These are phyloP conservation scores for Fomitopsis pinicola DNA, from an alignment of 1,284 basidiomycete genomes.

Conservation along the genomic window DNA sequence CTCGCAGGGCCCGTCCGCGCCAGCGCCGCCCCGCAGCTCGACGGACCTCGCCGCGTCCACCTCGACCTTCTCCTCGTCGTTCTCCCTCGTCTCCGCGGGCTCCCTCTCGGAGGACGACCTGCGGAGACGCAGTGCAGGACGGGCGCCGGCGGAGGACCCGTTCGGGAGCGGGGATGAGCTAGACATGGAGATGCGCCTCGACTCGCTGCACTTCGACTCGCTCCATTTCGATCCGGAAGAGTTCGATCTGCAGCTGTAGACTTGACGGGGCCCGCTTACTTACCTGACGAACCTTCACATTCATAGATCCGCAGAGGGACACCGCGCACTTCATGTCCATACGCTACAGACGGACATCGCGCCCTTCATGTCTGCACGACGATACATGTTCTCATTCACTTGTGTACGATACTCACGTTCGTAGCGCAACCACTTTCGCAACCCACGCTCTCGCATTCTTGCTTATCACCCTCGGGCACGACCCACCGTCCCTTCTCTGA, in stretches of 20 bases:
- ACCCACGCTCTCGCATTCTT: not conserved
- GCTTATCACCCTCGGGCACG: not conserved
- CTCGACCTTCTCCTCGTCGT: not conserved
- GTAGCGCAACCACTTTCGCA: not conserved
- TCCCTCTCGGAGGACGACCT: slow-evolving; percentile 1
- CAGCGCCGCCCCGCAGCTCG: slow-evolving; percentile 3
- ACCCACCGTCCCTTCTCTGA: not conserved
- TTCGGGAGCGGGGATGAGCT: not conserved
- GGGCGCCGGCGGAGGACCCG: not conserved
- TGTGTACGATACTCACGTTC: not conserved
- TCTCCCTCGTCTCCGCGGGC: not conserved
- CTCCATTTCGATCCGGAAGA: slow-evolving; percentile 59
- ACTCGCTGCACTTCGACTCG: slow-evolving; percentile 65
- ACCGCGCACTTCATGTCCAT: not conserved
- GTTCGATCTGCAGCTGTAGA: slow-evolving; percentile 24
- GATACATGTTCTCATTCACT: not conserved
- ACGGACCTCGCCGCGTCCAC: not conserved
- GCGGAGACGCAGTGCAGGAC: not conserved
- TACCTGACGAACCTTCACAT: no score
- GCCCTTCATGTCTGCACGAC: slow-evolving; percentile 4
- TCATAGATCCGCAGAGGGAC: no score
- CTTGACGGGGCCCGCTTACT: not conserved
- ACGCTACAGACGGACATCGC: not conserved
- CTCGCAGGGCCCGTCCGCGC: not conserved
- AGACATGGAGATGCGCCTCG: slow-evolving; percentile 51